phyloP scores from a whole-genome alignment of 768 basidiomycete genomes.

The Cystobasidium tubakii region DNA sequence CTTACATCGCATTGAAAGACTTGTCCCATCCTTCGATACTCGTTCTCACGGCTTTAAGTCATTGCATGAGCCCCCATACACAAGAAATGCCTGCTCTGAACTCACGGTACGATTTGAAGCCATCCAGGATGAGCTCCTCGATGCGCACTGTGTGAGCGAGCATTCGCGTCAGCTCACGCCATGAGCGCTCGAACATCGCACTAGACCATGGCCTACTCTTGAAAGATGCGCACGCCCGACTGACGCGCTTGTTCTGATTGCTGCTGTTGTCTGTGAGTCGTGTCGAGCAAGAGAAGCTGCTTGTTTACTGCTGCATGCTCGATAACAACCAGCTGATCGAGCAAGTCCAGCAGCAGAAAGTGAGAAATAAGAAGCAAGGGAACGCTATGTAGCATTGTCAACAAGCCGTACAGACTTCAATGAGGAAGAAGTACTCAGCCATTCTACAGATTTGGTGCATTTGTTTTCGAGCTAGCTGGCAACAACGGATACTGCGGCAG shows the following conservation, averaged over 20 bases:
- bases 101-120: conserved; percentile 85
- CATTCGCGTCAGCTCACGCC: neutral
- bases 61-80: neutral
- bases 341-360: neutral
- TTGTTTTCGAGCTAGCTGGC: neutral
- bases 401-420: neutral
- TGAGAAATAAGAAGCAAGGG: neutral
- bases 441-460: too few relatives aligned
- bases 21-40: conserved; percentile 95
- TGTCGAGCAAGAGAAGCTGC: neutral
- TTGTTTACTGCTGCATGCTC: neutral
- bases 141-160: conserved; percentile 62
- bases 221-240: neutral
- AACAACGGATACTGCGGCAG: neutral
- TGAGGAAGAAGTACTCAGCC: too few relatives aligned
- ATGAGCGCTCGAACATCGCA: neutral
- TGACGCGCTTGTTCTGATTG: neutral
- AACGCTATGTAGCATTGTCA: neutral
- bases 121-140: conserved; percentile 91
- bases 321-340: neutral
- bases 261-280: neutral
- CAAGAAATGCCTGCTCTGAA: neutral
- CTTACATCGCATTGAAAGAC: conserved; percentile 86
- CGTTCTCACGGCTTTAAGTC: conserved; percentile 63
- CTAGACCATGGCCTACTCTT: neutral